These are phyloP conservation scores for Penicillium malachiteum DNA, from an alignment of 495 filamentous ascomycete genomes.

Conservation along the genomic window DNA sequence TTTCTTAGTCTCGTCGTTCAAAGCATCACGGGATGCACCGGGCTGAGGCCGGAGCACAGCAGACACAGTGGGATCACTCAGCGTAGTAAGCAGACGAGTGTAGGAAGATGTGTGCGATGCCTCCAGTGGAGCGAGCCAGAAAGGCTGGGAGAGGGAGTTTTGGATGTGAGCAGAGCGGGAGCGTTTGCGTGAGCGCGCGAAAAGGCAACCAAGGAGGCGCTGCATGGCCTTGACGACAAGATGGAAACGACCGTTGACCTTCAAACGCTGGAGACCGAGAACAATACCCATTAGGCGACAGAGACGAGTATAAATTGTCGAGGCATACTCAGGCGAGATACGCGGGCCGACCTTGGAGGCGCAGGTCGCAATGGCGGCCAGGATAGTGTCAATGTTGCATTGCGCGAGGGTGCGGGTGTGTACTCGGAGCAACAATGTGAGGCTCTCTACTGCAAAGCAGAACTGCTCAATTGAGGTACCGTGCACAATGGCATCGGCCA, in stretches of 20 bases:
- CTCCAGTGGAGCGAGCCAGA: conserved; percentile 47
- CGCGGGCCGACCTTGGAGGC: conserved; percentile 44
- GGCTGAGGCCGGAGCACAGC: conserved; percentile 57
- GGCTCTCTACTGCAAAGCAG: conserved; percentile 52
- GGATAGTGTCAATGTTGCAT: conserved; percentile 66
- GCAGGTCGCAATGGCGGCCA: conserved; percentile 55
- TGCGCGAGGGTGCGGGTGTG: conserved; percentile 58
- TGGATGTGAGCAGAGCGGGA: conserved; percentile 37
- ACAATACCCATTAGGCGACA: conserved; percentile 58
- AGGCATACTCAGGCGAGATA: conserved; percentile 39
- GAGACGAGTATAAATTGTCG: conserved; percentile 59
- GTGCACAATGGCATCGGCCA: conserved; percentile 30
- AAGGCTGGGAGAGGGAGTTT: conserved; percentile 31
- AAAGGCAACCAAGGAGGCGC: conserved; percentile 62
- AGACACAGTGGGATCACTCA: conserved; percentile 77
- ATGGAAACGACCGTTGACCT: conserved; percentile 69
- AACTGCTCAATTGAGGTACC: conserved; percentile 52
- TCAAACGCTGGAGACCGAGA: conserved; percentile 60
- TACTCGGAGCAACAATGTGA: conserved; percentile 57
- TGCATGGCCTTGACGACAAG: conserved; percentile 63
- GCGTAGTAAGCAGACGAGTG: conserved; percentile 68
- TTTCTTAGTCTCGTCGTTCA: conserved; percentile 74
- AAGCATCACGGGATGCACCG: conserved; percentile 36
- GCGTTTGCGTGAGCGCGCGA: conserved; percentile 50
- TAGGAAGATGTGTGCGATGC: conserved; percentile 60